Percentiles rank a stretch among this genome's conserved stretches.
These are phyloP conservation scores for Fraxinus ornus DNA, from an alignment of 305 asterid species.

Conservation along the genomic window DNA sequence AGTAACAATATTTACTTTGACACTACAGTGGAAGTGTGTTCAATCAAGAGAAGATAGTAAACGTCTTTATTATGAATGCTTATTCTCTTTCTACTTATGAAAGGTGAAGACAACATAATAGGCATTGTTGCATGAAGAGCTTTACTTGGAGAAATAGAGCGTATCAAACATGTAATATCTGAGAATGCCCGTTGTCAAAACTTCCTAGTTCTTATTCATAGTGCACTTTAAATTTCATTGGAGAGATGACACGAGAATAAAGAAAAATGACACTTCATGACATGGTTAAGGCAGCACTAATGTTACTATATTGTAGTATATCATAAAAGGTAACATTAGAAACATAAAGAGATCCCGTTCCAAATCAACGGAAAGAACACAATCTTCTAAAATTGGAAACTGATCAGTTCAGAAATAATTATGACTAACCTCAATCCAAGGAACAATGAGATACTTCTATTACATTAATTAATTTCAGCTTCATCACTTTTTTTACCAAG, in stretches of 20 bases:
- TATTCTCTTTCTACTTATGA: background rate
- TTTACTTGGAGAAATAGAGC: background rate
- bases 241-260: background rate
- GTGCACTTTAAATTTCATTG: background rate
- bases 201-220: background rate
- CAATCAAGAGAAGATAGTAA: background rate
- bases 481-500: background rate
- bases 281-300: background rate
- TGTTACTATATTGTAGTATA: background rate
- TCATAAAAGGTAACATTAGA: background rate
- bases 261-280: background rate
- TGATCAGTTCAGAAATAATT: background rate
- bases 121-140: background rate
- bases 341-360: background rate
- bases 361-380: background rate
- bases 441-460: background rate
- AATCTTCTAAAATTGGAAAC: background rate
- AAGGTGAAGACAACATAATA: background rate
- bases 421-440: background rate
- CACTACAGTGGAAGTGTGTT: background rate
- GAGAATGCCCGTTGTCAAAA: background rate
- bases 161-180: background rate
- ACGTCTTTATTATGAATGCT: background rate
- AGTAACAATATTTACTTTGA: background rate
- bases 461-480: background rate